Evolutionary conservation across 1,139 yeast genomes (phyloP), one percentile per base, ranked within the genome.

Genomic region (Saccharomyces pastorianus): DNA sequence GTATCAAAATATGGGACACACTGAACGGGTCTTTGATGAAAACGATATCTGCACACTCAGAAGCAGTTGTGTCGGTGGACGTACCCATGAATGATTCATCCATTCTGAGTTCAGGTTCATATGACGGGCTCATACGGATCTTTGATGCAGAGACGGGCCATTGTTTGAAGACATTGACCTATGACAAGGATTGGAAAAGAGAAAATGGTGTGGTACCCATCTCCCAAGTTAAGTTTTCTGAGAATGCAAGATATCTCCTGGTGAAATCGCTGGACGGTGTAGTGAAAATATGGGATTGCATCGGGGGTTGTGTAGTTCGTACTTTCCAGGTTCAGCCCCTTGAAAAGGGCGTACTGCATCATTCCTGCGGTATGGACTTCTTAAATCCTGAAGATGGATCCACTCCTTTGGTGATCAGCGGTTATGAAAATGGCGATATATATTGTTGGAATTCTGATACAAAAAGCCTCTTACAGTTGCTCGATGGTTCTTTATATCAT

Each of bases 71-170:
- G 49, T 78, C 88, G 0, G 75, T 91, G 1, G 83, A 88, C 60
- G 73, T 93, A 53, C 69, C 71, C 6, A 77, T 83, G 1, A 85
- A 84, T 53, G 99, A 93, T 64, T 88, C 93, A 50, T 80, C 96
- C 0, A 81, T 95, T 42, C 79, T 93, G 17, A 88, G 85, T 3
- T 86, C 96, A 59, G 95, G 95, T 0, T 86, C 96, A 3, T 88
- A 85, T 66, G 99, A 93, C 69, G 99, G 99, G 3, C 75, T 87
- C 58, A 83, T 88, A 34, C 76, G 99, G 53, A 72, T 93, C 38
- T 93, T 95, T 75, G 98, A 91, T 69, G 80, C 91, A 41, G 85
- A 82, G 52, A 79, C 95, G 0, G 97, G 97, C 2, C 96, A 90
- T 62, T 93, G 99, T 72, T 74, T 93, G 60, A 88, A 89, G 65